A percentile compares a stretch with the other conserved stretches of the same genome.
Evolutionary conservation across 1,284 basidiomycete genomes (phyloP).

Genomic region (Caloboletus inedulis): DNA sequence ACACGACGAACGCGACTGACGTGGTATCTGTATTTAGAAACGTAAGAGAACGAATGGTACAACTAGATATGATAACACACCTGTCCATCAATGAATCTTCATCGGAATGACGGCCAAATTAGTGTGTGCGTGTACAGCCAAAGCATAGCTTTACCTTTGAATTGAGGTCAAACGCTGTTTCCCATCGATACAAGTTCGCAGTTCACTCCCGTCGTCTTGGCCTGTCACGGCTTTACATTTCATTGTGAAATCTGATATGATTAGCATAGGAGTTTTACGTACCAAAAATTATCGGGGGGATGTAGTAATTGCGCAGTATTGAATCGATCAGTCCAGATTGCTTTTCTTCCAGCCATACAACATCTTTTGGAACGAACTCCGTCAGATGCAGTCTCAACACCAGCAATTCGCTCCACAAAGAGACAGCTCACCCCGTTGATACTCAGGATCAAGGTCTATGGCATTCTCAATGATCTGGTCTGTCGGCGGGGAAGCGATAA

Average conservation of each 20-base stretch:
- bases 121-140: not conserved
- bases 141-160: conserved; percentile 35
- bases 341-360: conserved; percentile 48
- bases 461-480: conserved; percentile 46
- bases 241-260: not conserved
- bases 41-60: not conserved
- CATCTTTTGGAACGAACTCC: conserved; percentile 32
- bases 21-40: conserved; percentile 29
- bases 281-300: conserved; percentile 55
- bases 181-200: conserved; percentile 50
- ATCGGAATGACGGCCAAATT: not conserved
- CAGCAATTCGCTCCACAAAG: not conserved
- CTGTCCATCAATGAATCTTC: conserved; percentile 49
- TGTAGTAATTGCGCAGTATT: conserved; percentile 53
- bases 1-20: conserved; percentile 27
- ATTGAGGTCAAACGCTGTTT: conserved; percentile 56
- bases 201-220: conserved; percentile 43
- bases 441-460: conserved; percentile 51
- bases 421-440: conserved; percentile 44
- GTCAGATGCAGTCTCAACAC: conserved; percentile 3
- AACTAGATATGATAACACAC: conserved; percentile 32
- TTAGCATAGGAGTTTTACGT: conserved; percentile 8
- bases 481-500: conserved; percentile 18
- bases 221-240: conserved; percentile 18
- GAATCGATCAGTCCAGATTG: conserved; percentile 53